Conservation (phyloP, 2,329 filamentous ascomycete genomes). For the Stylonectria norvegica region DNA sequence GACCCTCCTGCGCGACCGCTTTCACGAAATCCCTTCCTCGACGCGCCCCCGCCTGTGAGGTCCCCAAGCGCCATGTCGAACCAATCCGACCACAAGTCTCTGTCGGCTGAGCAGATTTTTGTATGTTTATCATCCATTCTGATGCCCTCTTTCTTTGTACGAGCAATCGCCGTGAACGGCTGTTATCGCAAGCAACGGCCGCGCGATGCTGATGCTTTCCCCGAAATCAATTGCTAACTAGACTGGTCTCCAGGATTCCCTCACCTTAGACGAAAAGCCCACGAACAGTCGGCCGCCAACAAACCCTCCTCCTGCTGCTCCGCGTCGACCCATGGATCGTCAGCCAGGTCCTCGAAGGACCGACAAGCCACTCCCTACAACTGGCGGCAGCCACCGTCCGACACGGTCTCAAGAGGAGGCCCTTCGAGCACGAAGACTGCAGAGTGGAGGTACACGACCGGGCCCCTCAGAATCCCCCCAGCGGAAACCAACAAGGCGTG, state of each 20-base stretch:
- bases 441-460: constrained; percentile 32
- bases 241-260: constrained; percentile 54
- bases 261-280: constrained; percentile 62
- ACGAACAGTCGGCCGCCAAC: constrained; percentile 29
- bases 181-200: too few species aligned
- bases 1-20: constrained; percentile 57
- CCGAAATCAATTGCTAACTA: constrained; percentile 4
- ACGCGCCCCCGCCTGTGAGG: constrained; percentile 45
- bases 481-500: constrained; percentile 45
- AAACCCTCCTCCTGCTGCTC: constrained; percentile 33
- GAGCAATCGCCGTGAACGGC: too few species aligned
- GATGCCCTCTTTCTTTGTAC: constrained; percentile 14
- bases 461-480: constrained; percentile 36
- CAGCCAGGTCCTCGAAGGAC: constrained; percentile 13
- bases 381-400: constrained; percentile 51
- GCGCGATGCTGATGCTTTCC: background rate
- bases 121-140: constrained; percentile 51
- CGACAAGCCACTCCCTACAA: constrained; percentile 49
- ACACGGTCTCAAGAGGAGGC: constrained; percentile 66
- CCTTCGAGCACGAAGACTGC: constrained; percentile 44
- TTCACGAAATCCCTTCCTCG: constrained; percentile 75
- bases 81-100: constrained; percentile 42
- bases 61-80: constrained; percentile 50
- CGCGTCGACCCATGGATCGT: constrained; percentile 35
- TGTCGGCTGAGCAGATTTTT: constrained; percentile 69